Evolutionary conservation across 495 filamentous ascomycete species (phyloP).

Genomic region (Baudoinia panamericana): DNA sequence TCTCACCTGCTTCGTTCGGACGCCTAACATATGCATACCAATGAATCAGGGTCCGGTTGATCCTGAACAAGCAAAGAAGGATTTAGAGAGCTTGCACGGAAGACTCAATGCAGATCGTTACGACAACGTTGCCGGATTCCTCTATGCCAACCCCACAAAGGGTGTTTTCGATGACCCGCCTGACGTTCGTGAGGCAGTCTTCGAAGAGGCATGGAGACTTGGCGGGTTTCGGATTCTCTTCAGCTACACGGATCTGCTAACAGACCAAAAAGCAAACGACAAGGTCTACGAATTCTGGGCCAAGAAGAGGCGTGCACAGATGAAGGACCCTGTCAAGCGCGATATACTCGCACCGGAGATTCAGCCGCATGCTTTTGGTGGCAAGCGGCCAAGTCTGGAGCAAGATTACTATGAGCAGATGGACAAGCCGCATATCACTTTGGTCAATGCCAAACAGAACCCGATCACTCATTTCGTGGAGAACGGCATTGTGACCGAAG

Average conservation of each 20-base stretch:
- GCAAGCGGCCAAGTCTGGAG: constrained; percentile 44
- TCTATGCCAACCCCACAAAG: constrained; percentile 30
- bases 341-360: constrained; percentile 43
- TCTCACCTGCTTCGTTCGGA: constrained; percentile 40
- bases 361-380: constrained; percentile 40
- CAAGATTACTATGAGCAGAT: constrained; percentile 45
- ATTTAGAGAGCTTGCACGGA: constrained; percentile 7
- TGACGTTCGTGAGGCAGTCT: constrained; percentile 35
- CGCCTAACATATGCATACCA: constrained; percentile 25
- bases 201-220: constrained; percentile 35
- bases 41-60: constrained; percentile 18
- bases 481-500: constrained; percentile 34
- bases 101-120: constrained; percentile 21
- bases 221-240: constrained; percentile 39
- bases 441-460: constrained; percentile 38
- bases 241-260: constrained; percentile 39
- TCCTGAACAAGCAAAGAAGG: constrained; percentile 3
- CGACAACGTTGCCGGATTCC: constrained; percentile 35
- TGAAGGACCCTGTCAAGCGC: constrained; percentile 36
- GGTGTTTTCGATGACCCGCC: constrained; percentile 35
- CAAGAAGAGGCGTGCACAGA: constrained; percentile 37
- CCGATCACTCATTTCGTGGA: constrained; percentile 37
- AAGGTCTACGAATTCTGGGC: constrained; percentile 46
- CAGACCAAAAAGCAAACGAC: constrained; percentile 34
- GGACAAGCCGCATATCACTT: constrained; percentile 38